A percentile compares a stretch with the other conserved stretches of the same genome.
Conservation (phyloP, 768 basidiomycete genomes). For the Grammothele lineata region DNA sequence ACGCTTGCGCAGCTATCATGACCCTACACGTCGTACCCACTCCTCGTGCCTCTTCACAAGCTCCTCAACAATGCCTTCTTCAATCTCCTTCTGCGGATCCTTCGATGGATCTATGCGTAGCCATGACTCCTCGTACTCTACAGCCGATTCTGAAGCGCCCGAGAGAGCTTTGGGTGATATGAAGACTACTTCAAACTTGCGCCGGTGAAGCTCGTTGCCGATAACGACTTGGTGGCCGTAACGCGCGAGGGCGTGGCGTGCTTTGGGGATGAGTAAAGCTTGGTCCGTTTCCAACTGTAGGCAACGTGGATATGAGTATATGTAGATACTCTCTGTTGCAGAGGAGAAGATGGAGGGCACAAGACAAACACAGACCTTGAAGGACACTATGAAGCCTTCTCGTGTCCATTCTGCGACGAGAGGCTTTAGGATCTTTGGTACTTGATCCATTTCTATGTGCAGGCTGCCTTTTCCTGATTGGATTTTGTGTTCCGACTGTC, state of each 20-base stretch:
- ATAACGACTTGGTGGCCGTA: conserved; percentile 98
- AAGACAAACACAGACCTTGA: conserved; percentile 65
- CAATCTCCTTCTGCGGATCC: conserved; percentile 68
- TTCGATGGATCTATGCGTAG: conserved; percentile 47
- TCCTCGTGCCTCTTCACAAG: conserved; percentile 66
- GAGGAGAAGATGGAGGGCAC: background rate
- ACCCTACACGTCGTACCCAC: conserved; percentile 51
- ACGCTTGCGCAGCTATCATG: too few relatives aligned
- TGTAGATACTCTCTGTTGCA: too few relatives aligned
- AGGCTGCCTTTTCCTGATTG: conserved; percentile 94
- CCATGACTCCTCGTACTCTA: conserved; percentile 54
- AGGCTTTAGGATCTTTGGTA: conserved; percentile 92
- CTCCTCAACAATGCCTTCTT: conserved; percentile 83
- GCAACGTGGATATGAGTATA: background rate
- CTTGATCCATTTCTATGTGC: conserved; percentile 97
- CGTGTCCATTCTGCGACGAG: conserved; percentile 91
- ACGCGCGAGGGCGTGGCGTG: conserved; percentile 78
- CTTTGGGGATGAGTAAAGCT: conserved; percentile 83
- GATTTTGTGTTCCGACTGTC: conserved; percentile 95
- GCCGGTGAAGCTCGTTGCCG: conserved; percentile 88
- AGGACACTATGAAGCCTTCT: conserved; percentile 91
- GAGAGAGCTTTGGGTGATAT: conserved; percentile 47
- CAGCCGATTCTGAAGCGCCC: conserved; percentile 2
- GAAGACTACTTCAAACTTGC: conserved; percentile 92
- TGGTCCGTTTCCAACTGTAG: conserved; percentile 89